Conservation (phyloP, 768 basidiomycete genomes). For the Suillus bovinus region DNA sequence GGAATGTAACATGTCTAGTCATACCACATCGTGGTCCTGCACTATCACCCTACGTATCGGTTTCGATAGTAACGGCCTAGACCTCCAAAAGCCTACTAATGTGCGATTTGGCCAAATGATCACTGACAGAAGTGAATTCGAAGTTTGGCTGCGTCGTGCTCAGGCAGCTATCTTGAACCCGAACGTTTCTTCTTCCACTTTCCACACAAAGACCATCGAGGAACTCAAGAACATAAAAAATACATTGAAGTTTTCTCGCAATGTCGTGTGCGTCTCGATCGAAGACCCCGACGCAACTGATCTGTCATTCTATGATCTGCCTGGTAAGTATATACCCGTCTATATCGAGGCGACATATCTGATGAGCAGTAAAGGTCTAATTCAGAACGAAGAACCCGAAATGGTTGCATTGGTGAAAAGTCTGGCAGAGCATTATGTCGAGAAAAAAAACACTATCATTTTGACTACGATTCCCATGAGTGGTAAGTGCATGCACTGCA, state of each 20-base stretch:
- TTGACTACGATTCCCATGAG: constrained; percentile 56
- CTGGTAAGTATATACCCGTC: constrained; percentile 26
- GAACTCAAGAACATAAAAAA: constrained; percentile 15
- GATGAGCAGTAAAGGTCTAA: constrained; percentile 39
- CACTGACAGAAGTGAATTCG: constrained; percentile 44
- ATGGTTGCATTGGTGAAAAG: constrained; percentile 46
- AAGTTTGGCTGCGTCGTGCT: constrained; percentile 55
- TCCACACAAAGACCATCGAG: constrained; percentile 15
- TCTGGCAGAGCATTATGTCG: constrained; percentile 50
- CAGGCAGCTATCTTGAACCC: constrained; percentile 60
- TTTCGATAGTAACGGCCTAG: constrained; percentile 32
- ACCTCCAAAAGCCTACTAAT: constrained; percentile 24
- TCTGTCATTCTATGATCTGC: constrained; percentile 41
- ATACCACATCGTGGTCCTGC: constrained; percentile 34
- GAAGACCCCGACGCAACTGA: constrained; percentile 40
- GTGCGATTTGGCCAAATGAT: constrained; percentile 44
- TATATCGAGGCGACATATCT: not conserved
- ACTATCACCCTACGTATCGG: constrained; percentile 45
- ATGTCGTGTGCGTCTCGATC: constrained; percentile 43
- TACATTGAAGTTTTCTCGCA: constrained; percentile 37
- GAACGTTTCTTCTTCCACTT: constrained; percentile 27
- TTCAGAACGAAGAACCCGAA: constrained; percentile 47
- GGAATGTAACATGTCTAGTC: constrained; percentile 35
- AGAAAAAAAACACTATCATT: constrained; percentile 49
- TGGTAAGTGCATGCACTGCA: constrained; percentile 31